Percentiles rank a stretch among this genome's conserved stretches.
phyloP scores from a whole-genome alignment of 2,329 filamentous ascomycete species.

The Microascus cirrosus region DNA sequence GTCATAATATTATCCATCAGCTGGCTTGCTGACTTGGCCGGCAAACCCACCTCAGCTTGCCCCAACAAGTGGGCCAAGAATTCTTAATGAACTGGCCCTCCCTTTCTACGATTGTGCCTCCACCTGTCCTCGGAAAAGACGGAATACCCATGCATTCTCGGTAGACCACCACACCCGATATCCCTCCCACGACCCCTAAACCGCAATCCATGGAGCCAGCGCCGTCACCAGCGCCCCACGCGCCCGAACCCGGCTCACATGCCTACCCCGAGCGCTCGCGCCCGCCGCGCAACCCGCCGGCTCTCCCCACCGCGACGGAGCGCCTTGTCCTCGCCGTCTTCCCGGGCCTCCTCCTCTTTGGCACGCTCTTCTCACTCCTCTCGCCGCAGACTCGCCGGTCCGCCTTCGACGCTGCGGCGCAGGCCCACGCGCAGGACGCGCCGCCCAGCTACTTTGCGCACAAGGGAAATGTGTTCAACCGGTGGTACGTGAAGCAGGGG shows the following conservation, averaged over 20 bases:
- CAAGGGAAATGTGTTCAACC: slow-evolving; percentile 87
- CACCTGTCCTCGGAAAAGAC: background rate
- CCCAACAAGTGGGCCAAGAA: background rate
- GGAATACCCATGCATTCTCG: background rate
- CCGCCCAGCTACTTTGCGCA: slow-evolving; percentile 84
- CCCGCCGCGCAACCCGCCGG: slow-evolving; percentile 36
- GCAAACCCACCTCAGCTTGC: background rate
- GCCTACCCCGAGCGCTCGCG: slow-evolving; percentile 13
- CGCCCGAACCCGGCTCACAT: background rate
- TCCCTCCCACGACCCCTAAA: background rate
- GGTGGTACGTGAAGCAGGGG: slow-evolving; percentile 86
- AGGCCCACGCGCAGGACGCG: slow-evolving; percentile 49
- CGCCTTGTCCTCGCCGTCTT: slow-evolving; percentile 56
- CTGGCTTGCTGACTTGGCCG: background rate
- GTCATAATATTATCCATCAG: background rate
- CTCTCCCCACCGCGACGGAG: slow-evolving; percentile 61
- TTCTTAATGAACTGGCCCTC: background rate
- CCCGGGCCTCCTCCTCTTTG: slow-evolving; percentile 67
- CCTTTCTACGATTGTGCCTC: background rate
- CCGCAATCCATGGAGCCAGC: background rate
- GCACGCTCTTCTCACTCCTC: slow-evolving; percentile 68
- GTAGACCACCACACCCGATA: background rate
- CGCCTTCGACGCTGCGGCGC: slow-evolving; percentile 49
- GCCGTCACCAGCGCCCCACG: background rate
- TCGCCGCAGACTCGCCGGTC: slow-evolving; percentile 59